Evolutionary conservation across 257 asterid species (phyloP), one percentile per base, ranked within the genome.

Genomic region (Mitragyna speciosa): DNA sequence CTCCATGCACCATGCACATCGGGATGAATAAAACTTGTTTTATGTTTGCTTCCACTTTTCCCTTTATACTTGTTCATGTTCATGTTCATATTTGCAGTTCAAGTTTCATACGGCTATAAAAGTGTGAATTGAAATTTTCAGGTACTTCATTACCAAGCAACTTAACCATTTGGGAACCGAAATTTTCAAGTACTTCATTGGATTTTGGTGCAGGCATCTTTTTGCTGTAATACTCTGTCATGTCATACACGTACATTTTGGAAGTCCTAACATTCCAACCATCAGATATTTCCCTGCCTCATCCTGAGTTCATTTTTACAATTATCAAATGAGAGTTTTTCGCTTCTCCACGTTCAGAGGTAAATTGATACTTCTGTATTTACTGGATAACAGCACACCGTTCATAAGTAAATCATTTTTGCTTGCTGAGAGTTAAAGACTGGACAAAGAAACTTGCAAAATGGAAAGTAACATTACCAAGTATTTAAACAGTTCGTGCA

Each of bases 1-100:
- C 75, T 81, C 39, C 80, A 45, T 45, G 72, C 75, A 61, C 39
- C 80, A 45, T 45, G 72, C 75, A 61, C 83, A 73, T 81, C n/a
- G 83, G 81, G 69, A 48, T 65, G 76, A 61, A 36, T 48, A 41
- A 72, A 45, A 67, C 15, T 59, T 59, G 41, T 80, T 65, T 68
- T 49, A 30, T 48, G 39, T 33, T 58, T 28, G 19, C 64, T 36
- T 33, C 47, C 12, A 61, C 16, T 24, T 31, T 70, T 9, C 15
- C 66, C 24, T 39, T 19, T 19, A 26, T 17, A 17, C 28, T 19
- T 16, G 33, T 49, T 54, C 28, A 14, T 54, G 3, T 36, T 76
- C 73, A 30, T 45, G 33, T 64, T 76, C 49, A 9, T 76, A 8
- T 28, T 30, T 52, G 33, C 28, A 0, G 8, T 64, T 47, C 24